These are phyloP conservation scores for Saxophila tyrrhenica DNA, from an alignment of 495 filamentous ascomycete species.

Conservation along the genomic window DNA sequence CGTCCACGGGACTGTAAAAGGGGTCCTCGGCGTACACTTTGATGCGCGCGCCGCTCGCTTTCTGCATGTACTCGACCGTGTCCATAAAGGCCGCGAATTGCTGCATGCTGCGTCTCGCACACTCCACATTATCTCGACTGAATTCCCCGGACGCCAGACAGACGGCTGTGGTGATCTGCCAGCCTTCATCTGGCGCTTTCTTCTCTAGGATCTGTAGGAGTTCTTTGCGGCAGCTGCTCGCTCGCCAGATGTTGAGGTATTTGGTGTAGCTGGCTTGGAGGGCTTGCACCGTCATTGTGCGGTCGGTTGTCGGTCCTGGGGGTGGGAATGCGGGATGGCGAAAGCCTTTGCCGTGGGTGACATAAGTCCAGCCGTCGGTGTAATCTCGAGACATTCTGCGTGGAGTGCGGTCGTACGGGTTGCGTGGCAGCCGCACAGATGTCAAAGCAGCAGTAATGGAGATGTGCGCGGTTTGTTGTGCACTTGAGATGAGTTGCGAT, in stretches of 20 bases:
- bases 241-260: background rate
- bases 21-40: slow-evolving; percentile 8
- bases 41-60: background rate
- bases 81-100: slow-evolving; percentile 17
- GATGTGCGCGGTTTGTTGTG: no score
- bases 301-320: background rate
- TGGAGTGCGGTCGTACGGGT: no score
- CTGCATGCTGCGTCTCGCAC: slow-evolving; percentile 1
- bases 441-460: no score
- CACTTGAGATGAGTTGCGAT: no score
- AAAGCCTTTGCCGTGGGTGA: background rate
- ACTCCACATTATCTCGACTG: slow-evolving; percentile 2
- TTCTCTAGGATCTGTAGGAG: slow-evolving; percentile 5
- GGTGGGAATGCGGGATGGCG: background rate
- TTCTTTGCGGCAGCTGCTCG: slow-evolving; percentile 5
- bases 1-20: background rate
- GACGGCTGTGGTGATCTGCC: slow-evolving; percentile 11
- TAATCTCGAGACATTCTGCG: no score
- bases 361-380: background rate
- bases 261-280: background rate
- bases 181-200: slow-evolving; percentile 6
- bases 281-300: background rate
- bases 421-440: no score
- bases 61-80: slow-evolving; percentile 3
- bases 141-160: slow-evolving; percentile 12